These are phyloP conservation scores for Dictyostelium discoideum DNA, from an alignment of 78 protist species.

Conservation along the genomic window DNA sequence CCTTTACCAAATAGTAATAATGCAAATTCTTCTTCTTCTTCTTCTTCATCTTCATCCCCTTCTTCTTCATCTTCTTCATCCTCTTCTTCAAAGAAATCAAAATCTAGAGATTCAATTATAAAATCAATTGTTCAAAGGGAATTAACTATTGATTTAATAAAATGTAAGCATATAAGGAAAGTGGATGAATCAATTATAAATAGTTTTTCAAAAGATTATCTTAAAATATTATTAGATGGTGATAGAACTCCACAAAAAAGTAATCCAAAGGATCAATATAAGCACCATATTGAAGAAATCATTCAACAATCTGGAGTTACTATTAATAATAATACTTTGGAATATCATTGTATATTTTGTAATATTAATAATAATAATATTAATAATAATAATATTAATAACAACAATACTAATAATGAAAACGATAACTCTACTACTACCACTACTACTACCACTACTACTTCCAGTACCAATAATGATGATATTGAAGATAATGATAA, in stretches of 20 bases:
- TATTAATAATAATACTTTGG: background rate
- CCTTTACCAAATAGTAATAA: background rate
- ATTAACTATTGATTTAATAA: background rate
- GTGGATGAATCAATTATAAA: background rate
- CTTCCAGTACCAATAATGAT: no score
- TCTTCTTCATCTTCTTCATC: background rate
- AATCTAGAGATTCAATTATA: background rate
- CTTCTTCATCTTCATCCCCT: background rate
- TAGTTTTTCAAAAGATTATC: background rate
- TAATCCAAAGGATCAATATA: background rate
- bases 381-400: background rate
- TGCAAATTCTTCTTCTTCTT: background rate
- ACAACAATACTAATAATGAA: background rate
- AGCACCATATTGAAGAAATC: background rate
- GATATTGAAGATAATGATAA: background rate
- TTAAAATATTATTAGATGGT: background rate
- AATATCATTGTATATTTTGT: slow-evolving; percentile 1
- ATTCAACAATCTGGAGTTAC: background rate
- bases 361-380: background rate
- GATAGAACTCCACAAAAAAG: background rate
- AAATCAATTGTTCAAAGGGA: background rate
- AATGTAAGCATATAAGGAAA: background rate
- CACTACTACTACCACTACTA: no score
- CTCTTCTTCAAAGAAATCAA: background rate
- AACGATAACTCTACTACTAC: background rate